Evolutionary conservation across 495 filamentous ascomycete genomes (phyloP).

Genomic region (Neurospora sp.): DNA sequence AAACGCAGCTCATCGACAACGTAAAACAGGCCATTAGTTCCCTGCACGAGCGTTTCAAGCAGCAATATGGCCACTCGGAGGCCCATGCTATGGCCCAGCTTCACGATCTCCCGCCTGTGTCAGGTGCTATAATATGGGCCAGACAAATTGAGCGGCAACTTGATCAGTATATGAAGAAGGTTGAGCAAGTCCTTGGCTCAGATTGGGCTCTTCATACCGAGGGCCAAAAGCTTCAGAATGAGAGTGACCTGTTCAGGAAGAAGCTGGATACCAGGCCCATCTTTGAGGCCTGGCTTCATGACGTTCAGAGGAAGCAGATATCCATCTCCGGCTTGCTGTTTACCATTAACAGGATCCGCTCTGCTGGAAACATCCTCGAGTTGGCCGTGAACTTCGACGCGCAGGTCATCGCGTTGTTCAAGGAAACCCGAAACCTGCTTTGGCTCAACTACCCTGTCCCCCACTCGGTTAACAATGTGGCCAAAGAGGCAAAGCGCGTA

Average conservation of each 20-base stretch:
- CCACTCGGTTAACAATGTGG: constrained; percentile 85
- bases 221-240: constrained; percentile 82
- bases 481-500: constrained; percentile 92
- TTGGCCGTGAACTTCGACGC: constrained; percentile 92
- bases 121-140: constrained; percentile 94
- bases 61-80: constrained; percentile 96
- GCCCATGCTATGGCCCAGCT: constrained; percentile 96
- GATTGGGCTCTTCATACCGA: constrained; percentile 93
- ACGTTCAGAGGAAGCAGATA: constrained; percentile 75
- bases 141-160: constrained; percentile 93
- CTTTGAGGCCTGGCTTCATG: constrained; percentile 89
- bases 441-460: constrained; percentile 91
- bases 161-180: constrained; percentile 92
- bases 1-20: constrained; percentile 91
- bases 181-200: constrained; percentile 86
- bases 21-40: constrained; percentile 90
- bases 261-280: constrained; percentile 90
- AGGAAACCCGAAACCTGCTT: constrained; percentile 92
- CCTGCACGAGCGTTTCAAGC: constrained; percentile 94
- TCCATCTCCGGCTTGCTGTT: constrained; percentile 88
- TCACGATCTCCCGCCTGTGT: constrained; percentile 87
- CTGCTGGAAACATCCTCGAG: constrained; percentile 76
- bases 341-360: constrained; percentile 74
- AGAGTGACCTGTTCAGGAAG: constrained; percentile 85
- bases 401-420: constrained; percentile 94